These are phyloP conservation scores for Nannochloropsis granulata DNA, from an alignment of 108 stramenopile genomes.

Conservation along the genomic window DNA sequence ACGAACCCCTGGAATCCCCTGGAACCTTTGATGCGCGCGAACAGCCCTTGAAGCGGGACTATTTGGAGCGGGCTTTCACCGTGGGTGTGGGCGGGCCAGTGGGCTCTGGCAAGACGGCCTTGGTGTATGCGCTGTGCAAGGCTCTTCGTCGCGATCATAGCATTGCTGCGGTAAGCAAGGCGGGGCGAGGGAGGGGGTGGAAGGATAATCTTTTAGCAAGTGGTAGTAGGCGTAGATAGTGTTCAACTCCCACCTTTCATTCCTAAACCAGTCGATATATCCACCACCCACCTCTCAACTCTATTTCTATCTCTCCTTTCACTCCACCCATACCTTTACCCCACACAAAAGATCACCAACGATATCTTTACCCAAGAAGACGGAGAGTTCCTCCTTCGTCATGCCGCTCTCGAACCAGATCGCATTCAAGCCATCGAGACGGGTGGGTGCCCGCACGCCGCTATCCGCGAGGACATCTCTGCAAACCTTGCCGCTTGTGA, in stretches of 20 bases:
- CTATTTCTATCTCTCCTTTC: too few relatives aligned
- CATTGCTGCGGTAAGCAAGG: slow-evolving; percentile 30
- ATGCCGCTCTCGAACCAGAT: slow-evolving; percentile 52
- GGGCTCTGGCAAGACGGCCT: slow-evolving; percentile 64
- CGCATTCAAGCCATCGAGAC: slow-evolving; percentile 88
- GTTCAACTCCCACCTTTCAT: too few relatives aligned
- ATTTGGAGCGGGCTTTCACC: slow-evolving; percentile 58
- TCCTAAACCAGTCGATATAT: too few relatives aligned
- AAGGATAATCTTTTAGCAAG: too few relatives aligned
- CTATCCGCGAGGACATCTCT: slow-evolving; percentile 82
- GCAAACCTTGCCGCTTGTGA: slow-evolving; percentile 86
- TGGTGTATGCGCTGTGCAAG: slow-evolving; percentile 57
- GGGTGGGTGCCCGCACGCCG: slow-evolving; percentile 96
- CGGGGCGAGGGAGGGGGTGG: too few relatives aligned
- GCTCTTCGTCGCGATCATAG: slow-evolving; percentile 33
- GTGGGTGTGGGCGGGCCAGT: slow-evolving; percentile 87
- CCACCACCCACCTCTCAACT: too few relatives aligned
- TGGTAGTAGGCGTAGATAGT: too few relatives aligned
- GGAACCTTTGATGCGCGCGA: slow-evolving; percentile 25
- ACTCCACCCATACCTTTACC: too few relatives aligned
- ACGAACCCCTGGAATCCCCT: slow-evolving; percentile 18
- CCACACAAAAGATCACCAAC: slow-evolving; percentile 80
- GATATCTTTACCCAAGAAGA: slow-evolving; percentile 98
- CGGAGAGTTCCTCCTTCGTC: slow-evolving; percentile 71
- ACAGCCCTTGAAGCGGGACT: slow-evolving; percentile 15